Base-by-base conservation (phyloP, 176 grass and related monocot species). In the Phragmites australis region DNA sequence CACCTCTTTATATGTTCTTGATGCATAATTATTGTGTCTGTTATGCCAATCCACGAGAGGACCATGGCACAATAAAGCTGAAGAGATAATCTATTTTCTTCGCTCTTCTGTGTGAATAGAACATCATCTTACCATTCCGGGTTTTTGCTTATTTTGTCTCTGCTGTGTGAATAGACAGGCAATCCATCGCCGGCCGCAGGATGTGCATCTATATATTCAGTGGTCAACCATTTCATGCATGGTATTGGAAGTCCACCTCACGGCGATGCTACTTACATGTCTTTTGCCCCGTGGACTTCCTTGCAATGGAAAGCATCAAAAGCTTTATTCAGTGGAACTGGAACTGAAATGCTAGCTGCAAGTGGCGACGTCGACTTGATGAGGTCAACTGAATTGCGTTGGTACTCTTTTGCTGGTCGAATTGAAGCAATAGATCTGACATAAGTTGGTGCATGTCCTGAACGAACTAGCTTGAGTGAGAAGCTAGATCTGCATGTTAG, bases 121-220 rank as follows among this genome's bases (percentile, higher is more conserved):
- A 17, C 46, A 82, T 19, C 32, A 6, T 51, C n/a, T 64, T 32
- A 78, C 65, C 73, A 60, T 77, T 77, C 10, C 5, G 2, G 30
- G 16, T 5, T 58, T 46, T 44, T 55, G 48, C 25, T 3, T 9
- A 3, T 12, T 13, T 50, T 51, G 17, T n/a, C 2, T 23, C 72
- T 76, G 43, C 75, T 79, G 43, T 8, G 17, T 72, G 68, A 85
- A 71, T 79, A 23, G 83, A 85, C 66, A 50, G 54, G 75, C 75
- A 85, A 72, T 79, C 30, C 52, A 55, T 19, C 45, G 34, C 13
- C 56, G n/a, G 26, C 66, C 75, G 15, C 66, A 79, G 56, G 83
- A 48, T 51, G 31, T 62, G 65, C 65, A 19, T 41, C 55, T 72
- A 72, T 54, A 17, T 79, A 42, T 79, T 85, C 75, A 49, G 14